Percentiles rank a stretch among this genome's conserved stretches.
Evolutionary conservation across 805 yeast species (phyloP).

Genomic region (Candida tammaniensis): DNA sequence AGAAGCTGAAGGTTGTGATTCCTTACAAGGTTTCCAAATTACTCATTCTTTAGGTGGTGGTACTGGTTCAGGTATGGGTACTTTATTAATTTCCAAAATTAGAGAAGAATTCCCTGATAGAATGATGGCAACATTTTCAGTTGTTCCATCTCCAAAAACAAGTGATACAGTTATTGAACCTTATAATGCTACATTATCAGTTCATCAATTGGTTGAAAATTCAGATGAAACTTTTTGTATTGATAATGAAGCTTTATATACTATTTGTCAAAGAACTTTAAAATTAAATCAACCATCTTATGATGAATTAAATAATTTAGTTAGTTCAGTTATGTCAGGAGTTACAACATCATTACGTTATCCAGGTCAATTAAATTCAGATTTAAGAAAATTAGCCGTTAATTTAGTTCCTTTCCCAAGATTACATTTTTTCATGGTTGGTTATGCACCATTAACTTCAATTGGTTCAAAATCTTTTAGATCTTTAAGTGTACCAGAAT

Average conservation of each 20-base stretch:
- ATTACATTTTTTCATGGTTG: slow-evolving; percentile 92
- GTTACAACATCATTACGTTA: slow-evolving; percentile 90
- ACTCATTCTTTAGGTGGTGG: slow-evolving; percentile 65
- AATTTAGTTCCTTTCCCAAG: slow-evolving; percentile 95
- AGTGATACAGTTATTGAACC: slow-evolving; percentile 96
- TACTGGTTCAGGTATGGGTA: slow-evolving; percentile 97
- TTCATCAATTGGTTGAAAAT: slow-evolving; percentile 87
- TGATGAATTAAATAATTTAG: slow-evolving; percentile 75
- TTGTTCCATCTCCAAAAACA: slow-evolving; percentile 86
- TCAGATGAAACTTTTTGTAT: slow-evolving; percentile 94
- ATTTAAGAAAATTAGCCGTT: slow-evolving; percentile 88
- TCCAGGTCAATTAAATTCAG: slow-evolving; percentile 94
- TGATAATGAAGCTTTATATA: slow-evolving; percentile 90
- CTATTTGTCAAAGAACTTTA: slow-evolving; percentile 83
- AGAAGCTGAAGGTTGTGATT: slow-evolving; percentile 91
- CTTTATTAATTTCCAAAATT: slow-evolving; percentile 77
- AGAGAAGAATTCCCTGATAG: slow-evolving; percentile 93
- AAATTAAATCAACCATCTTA: slow-evolving; percentile 78
- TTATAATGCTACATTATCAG: slow-evolving; percentile 86
- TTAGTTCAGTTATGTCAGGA: slow-evolving; percentile 92
- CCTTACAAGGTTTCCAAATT: slow-evolving; percentile 93
- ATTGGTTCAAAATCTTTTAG: slow-evolving; percentile 79
- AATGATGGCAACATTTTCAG: slow-evolving; percentile 95
- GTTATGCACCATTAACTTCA: slow-evolving; percentile 88
- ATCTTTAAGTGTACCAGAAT: slow-evolving; percentile 82